Percentiles rank a stretch among this genome's conserved stretches.
Conservation (phyloP, 169 alveolate genomes). For the Plasmodium sp. region DNA sequence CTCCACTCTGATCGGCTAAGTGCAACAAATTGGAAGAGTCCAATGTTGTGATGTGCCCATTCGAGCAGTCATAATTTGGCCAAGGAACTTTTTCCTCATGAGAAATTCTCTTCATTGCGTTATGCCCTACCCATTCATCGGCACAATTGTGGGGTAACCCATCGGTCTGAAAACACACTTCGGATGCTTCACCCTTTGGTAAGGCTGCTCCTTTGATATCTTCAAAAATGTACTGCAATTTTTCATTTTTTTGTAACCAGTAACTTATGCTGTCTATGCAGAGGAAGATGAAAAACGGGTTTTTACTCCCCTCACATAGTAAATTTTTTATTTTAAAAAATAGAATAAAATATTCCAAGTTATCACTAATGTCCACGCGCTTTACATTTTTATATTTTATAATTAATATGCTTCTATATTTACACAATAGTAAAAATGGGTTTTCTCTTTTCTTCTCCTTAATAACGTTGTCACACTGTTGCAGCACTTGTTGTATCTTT, state of each 20-base stretch:
- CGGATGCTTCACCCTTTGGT: background rate
- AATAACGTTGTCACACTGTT: conserved; percentile 49
- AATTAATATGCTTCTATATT: conserved; percentile 72
- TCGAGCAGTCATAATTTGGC: background rate
- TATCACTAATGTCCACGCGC: conserved; percentile 18
- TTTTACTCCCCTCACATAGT: conserved; percentile 21
- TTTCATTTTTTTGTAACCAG: conserved; percentile 72
- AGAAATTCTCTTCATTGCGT: background rate
- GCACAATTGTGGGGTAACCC: background rate
- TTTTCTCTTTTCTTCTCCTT: conserved; percentile 63
- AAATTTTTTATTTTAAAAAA: conserved; percentile 68
- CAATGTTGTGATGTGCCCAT: background rate
- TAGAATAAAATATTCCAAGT: conserved; percentile 44
- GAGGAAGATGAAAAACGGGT: conserved; percentile 61
- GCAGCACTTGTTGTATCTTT: conserved; percentile 16
- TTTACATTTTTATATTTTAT: conserved; percentile 71
- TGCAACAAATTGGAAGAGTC: background rate
- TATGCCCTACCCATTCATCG: background rate
- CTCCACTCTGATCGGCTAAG: background rate
- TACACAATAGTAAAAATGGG: conserved; percentile 70
- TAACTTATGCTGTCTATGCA: conserved; percentile 68
- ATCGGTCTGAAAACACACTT: background rate
- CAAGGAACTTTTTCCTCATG: background rate
- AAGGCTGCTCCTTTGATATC: background rate
- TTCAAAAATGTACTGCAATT: conserved; percentile 41